Percentiles rank a stretch among this genome's conserved stretches.
Evolutionary conservation across 202 grass and related monocot genomes (phyloP).

Genomic region (Carex arenaria): DNA sequence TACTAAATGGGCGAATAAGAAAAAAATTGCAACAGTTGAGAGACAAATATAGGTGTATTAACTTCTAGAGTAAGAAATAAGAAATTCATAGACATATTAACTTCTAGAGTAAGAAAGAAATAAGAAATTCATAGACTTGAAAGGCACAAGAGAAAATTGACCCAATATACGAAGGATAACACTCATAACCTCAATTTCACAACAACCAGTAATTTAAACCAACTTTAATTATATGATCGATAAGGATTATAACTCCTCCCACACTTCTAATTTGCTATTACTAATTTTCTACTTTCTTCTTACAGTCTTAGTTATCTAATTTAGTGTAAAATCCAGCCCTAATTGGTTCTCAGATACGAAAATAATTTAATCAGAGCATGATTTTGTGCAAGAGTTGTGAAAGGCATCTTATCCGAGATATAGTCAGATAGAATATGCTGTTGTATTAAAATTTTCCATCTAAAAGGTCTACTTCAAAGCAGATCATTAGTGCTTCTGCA

Average conservation of each 20-base stretch:
- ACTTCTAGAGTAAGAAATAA: background rate
- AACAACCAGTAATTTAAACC: background rate
- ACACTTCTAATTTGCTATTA: background rate
- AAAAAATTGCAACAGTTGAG: background rate
- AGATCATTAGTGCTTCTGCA: background rate
- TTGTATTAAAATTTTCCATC: background rate
- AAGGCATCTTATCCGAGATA: background rate
- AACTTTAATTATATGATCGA: background rate
- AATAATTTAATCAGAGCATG: background rate
- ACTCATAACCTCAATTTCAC: background rate
- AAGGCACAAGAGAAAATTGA: background rate
- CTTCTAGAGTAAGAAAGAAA: no score
- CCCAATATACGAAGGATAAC: background rate
- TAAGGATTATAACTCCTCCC: background rate
- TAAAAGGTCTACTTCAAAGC: background rate
- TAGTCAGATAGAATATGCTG: background rate
- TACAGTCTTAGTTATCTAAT: background rate
- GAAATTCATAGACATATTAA: background rate
- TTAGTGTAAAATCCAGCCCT: background rate
- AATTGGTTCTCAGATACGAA: background rate
- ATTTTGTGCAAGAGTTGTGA: background rate
- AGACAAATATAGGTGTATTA: background rate
- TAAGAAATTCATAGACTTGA: background rate
- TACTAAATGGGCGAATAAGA: background rate
- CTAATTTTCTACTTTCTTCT: background rate